Conservation (phyloP, 805 yeast species). For the Schwanniomyces polymorphus region DNA sequence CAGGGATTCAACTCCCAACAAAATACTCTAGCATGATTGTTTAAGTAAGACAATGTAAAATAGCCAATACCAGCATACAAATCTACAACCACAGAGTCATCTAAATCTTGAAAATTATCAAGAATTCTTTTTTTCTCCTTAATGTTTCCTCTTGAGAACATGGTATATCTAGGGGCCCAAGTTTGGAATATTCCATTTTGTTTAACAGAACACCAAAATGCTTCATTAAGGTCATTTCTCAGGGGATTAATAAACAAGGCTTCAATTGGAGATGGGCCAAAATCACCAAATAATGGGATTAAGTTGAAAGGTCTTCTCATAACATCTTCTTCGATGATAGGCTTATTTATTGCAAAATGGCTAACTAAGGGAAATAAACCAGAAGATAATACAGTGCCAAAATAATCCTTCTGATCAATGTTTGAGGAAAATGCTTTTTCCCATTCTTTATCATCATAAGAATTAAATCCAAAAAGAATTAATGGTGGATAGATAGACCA, state of each 20-base stretch:
- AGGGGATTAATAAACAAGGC: conserved; percentile 36
- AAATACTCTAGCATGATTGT: conserved; percentile 52
- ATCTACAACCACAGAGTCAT: conserved; percentile 55
- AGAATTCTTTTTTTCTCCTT: conserved; percentile 74
- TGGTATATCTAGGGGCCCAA: conserved; percentile 85
- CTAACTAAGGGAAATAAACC: conserved; percentile 31
- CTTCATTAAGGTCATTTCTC: conserved; percentile 42
- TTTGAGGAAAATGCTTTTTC: background rate
- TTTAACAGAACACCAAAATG: conserved; percentile 69
- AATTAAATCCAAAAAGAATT: conserved; percentile 52
- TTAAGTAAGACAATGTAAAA: conserved; percentile 68
- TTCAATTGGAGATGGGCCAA: conserved; percentile 47
- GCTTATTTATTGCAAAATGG: conserved; percentile 71
- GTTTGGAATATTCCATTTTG: conserved; percentile 77
- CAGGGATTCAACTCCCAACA: conserved; percentile 88
- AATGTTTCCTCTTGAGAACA: conserved; percentile 87
- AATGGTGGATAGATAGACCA: conserved; percentile 70
- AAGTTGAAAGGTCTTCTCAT: conserved; percentile 68
- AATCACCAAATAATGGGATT: conserved; percentile 61
- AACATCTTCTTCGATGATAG: conserved; percentile 55
- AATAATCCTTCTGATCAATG: conserved; percentile 11
- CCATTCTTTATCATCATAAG: conserved; percentile 46
- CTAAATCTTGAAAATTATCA: conserved; percentile 35
- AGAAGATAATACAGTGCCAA: conserved; percentile 13
- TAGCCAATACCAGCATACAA: conserved; percentile 86